Evolutionary conservation across 257 asterid genomes (phyloP).

Genomic region (Nicotiana attenuata): DNA sequence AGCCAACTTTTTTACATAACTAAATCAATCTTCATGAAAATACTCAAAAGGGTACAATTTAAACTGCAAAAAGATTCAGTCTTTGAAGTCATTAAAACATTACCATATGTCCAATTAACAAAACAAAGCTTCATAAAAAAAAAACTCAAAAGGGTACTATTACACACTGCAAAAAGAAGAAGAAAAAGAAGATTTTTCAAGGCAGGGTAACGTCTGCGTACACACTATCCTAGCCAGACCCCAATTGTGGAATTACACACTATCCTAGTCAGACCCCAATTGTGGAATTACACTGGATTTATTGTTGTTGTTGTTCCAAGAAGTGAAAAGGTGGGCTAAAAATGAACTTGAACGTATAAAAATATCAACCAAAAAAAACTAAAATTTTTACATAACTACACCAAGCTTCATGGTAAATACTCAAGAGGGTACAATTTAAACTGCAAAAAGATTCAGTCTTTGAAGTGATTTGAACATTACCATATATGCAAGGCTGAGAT

Average conservation of each 20-base stretch:
- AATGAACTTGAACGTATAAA: background rate
- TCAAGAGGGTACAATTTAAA: slow-evolving; percentile 17
- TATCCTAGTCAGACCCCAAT: too few species aligned
- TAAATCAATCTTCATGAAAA: background rate
- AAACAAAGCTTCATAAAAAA: background rate
- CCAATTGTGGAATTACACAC: too few species aligned
- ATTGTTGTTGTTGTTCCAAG: too few species aligned
- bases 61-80: slow-evolving; percentile 13
- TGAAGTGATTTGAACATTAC: slow-evolving; percentile 25
- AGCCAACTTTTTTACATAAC: slow-evolving; percentile 2
- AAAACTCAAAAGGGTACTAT: slow-evolving; percentile 6
- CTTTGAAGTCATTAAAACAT: background rate
- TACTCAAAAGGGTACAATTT: background rate
- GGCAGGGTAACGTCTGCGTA: too few species aligned
- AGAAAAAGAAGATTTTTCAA: too few species aligned
- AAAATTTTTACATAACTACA: background rate
- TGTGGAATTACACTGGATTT: too few species aligned
- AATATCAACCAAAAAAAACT: background rate
- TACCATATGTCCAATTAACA: slow-evolving; percentile 56
- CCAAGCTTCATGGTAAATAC: slow-evolving; percentile 16
- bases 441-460: slow-evolving; percentile 10
- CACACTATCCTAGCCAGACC: too few species aligned
- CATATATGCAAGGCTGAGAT: slow-evolving; percentile 84
- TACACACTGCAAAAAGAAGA: slow-evolving; percentile 3
- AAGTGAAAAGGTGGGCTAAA: too few species aligned